Percentiles rank a stretch among this genome's conserved stretches.
Evolutionary conservation across 2,329 filamentous ascomycete genomes (phyloP).

Genomic region (Dendryphion nanum): DNA sequence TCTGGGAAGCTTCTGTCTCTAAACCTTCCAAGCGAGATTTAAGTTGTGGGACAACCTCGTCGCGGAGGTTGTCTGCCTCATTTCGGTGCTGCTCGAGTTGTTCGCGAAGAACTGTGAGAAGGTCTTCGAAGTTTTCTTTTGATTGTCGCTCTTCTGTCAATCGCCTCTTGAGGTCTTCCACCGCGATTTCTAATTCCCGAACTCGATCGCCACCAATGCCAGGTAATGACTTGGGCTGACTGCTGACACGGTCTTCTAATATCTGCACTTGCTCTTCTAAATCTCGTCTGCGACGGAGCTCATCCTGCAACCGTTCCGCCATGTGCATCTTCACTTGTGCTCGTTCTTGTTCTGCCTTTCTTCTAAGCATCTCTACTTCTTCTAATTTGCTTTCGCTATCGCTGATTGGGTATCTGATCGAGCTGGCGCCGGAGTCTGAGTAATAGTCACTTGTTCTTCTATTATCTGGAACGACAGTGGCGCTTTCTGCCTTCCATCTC

Average conservation of each 20-base stretch:
- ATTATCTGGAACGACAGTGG: slow-evolving; percentile 56
- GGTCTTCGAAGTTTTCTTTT: slow-evolving; percentile 91
- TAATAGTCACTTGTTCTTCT: slow-evolving; percentile 95
- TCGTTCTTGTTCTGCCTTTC: slow-evolving; percentile 86
- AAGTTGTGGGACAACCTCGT: slow-evolving; percentile 81
- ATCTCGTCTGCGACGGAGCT: slow-evolving; percentile 70
- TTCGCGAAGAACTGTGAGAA: slow-evolving; percentile 77
- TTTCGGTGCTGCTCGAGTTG: slow-evolving; percentile 81
- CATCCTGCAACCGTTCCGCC: slow-evolving; percentile 82
- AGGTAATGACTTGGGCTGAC: slow-evolving; percentile 23
- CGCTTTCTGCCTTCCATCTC: slow-evolving; percentile 73
- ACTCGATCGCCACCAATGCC: slow-evolving; percentile 52
- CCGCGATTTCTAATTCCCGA: slow-evolving; percentile 73
- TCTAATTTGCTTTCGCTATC: slow-evolving; percentile 56
- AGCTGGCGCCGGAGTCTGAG: slow-evolving; percentile 91
- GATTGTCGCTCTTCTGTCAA: slow-evolving; percentile 80
- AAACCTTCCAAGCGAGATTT: slow-evolving; percentile 74
- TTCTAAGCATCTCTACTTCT: slow-evolving; percentile 79
- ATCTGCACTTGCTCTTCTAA: slow-evolving; percentile 83
- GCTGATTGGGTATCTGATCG: slow-evolving; percentile 70
- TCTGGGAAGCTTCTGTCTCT: slow-evolving; percentile 70
- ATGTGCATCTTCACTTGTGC: slow-evolving; percentile 82
- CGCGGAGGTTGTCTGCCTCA: slow-evolving; percentile 87
- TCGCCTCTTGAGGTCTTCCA: slow-evolving; percentile 80
- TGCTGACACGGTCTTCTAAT: slow-evolving; percentile 70